phyloP scores from a whole-genome alignment of 2,329 filamentous ascomycete genomes.

The Hypoxylon sp. region DNA sequence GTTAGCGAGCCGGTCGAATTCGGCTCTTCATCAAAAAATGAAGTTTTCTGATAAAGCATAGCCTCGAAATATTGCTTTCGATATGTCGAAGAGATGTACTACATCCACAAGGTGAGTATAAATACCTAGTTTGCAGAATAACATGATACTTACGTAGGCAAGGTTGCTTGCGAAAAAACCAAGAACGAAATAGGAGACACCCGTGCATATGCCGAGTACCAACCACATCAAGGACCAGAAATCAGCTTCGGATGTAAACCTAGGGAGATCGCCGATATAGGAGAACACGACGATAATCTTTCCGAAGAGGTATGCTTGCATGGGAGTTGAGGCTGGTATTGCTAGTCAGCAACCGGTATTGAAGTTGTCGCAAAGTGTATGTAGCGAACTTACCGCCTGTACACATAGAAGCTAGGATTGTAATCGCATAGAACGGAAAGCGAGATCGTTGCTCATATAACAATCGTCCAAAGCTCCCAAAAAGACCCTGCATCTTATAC shows the following conservation, averaged over 20 bases:
- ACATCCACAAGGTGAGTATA: conserved; percentile 24
- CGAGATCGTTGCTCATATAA: conserved; percentile 69
- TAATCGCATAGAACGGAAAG: conserved; percentile 66
- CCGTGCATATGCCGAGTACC: conserved; percentile 67
- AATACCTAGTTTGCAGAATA: neutral
- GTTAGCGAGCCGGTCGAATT: conserved; percentile 74
- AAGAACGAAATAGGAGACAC: conserved; percentile 68
- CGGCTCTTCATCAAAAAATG: conserved; percentile 73
- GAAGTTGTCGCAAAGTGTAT: neutral
- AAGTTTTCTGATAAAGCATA: conserved; percentile 71
- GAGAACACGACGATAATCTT: conserved; percentile 67
- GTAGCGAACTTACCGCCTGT: conserved; percentile 51
- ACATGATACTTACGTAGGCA: conserved; percentile 55
- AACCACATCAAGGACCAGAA: conserved; percentile 79
- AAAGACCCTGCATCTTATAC: conserved; percentile 60
- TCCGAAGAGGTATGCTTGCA: conserved; percentile 70
- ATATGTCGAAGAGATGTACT: conserved; percentile 67
- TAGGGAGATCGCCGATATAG: conserved; percentile 49
- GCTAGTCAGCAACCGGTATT: conserved; percentile 31
- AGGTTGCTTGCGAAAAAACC: conserved; percentile 62
- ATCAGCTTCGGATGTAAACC: conserved; percentile 61
- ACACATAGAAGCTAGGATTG: conserved; percentile 63
- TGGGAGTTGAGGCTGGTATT: conserved; percentile 60
- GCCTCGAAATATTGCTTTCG: conserved; percentile 73
- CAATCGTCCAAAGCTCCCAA: conserved; percentile 69